Evolutionary conservation across 2,329 filamentous ascomycete genomes (phyloP).

Genomic region (Incumbomyces lentus): DNA sequence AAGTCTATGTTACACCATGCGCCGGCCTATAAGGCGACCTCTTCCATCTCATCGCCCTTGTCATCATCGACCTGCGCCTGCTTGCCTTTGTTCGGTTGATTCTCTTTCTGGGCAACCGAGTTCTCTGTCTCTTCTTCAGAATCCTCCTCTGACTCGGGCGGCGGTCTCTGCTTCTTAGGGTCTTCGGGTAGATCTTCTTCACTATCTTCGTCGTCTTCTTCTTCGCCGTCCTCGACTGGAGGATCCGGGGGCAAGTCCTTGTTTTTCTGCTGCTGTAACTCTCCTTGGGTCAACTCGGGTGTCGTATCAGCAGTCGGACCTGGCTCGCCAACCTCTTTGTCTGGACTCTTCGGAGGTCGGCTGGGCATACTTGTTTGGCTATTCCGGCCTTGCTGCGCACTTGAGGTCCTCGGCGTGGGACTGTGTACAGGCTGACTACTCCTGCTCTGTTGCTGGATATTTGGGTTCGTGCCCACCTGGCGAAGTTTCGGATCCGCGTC

Average conservation of each 20-base stretch:
- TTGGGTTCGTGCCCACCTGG: constrained; percentile 31
- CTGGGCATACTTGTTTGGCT: constrained; percentile 1
- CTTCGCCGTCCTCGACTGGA: constrained; percentile 15
- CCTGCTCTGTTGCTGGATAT: constrained; percentile 14
- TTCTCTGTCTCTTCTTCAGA: constrained; percentile 5
- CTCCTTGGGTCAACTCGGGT: constrained; percentile 10
- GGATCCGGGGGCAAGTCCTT: constrained; percentile 17
- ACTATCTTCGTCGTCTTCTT: constrained; percentile 16
- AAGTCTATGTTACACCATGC: background rate
- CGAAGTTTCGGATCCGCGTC: constrained; percentile 65
- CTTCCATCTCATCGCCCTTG: constrained; percentile 19
- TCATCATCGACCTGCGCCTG: constrained; percentile 13
- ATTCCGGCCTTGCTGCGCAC: background rate
- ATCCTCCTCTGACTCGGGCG: constrained; percentile 10
- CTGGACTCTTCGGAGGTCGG: constrained; percentile 14
- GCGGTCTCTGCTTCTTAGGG: constrained; percentile 6
- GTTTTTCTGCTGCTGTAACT: constrained; percentile 9
- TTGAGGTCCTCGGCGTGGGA: constrained; percentile 3
- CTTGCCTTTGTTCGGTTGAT: constrained; percentile 12
- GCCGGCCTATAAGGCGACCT: constrained; percentile 18
- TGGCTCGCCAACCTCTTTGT: constrained; percentile 16
- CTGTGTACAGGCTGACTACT: constrained; percentile 20
- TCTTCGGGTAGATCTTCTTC: constrained; percentile 13
- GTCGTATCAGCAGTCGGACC: constrained; percentile 20
- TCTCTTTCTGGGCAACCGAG: background rate